These are phyloP conservation scores for Phytopythium boreale DNA, from an alignment of 352 stramenopile genomes.

Conservation along the genomic window DNA sequence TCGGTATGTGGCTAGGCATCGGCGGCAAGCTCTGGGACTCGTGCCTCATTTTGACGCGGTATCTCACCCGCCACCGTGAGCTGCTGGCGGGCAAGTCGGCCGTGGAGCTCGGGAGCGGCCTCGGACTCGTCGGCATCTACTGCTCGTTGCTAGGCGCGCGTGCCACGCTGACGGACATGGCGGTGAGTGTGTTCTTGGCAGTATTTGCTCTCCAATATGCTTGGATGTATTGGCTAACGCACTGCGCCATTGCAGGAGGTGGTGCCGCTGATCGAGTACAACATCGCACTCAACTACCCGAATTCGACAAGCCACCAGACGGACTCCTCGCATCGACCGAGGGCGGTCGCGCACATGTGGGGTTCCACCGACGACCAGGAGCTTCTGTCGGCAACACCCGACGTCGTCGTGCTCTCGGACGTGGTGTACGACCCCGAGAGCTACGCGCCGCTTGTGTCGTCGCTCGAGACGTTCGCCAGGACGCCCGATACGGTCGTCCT, in stretches of 20 bases:
- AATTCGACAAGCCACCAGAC: background rate
- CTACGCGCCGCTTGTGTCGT: slow-evolving; percentile 62
- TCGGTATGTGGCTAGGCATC: slow-evolving; percentile 40
- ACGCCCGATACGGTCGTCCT: slow-evolving; percentile 43
- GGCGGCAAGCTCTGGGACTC: slow-evolving; percentile 85
- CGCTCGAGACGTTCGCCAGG: slow-evolving; percentile 38
- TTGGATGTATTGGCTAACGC: slow-evolving; percentile 10
- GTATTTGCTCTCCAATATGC: background rate
- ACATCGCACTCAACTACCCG: slow-evolving; percentile 65
- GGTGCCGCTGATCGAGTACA: slow-evolving; percentile 72
- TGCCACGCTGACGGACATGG: slow-evolving; percentile 74
- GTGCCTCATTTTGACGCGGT: slow-evolving; percentile 67
- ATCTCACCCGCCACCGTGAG: slow-evolving; percentile 37
- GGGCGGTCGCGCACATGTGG: slow-evolving; percentile 52
- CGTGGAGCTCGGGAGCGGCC: slow-evolving; percentile 69
- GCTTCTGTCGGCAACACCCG: slow-evolving; percentile 33
- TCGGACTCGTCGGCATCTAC: slow-evolving; percentile 75
- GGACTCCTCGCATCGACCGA: slow-evolving; percentile 7
- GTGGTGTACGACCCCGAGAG: slow-evolving; percentile 81
- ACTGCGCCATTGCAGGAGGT: slow-evolving; percentile 37
- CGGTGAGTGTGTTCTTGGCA: too few relatives aligned
- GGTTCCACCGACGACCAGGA: slow-evolving; percentile 30
- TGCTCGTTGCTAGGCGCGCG: slow-evolving; percentile 56
- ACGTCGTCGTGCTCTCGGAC: slow-evolving; percentile 75
- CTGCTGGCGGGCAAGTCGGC: slow-evolving; percentile 44